Evolutionary conservation across 768 basidiomycete genomes (phyloP), one percentile per base, ranked within the genome.

Genomic region (Lentinula lateritia): DNA sequence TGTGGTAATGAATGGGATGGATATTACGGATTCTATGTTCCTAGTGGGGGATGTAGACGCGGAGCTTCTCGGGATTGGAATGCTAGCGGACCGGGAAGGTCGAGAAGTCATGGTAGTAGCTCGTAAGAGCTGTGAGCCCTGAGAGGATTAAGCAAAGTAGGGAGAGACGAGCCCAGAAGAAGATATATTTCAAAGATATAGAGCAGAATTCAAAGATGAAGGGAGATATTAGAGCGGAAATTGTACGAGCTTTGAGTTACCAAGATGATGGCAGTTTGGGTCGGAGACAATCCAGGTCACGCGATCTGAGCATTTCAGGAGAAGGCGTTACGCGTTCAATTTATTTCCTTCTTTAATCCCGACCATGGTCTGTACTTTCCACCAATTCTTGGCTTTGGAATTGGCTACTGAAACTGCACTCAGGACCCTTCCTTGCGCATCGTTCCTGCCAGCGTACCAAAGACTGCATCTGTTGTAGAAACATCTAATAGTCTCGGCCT

Each of bases 401-500:
- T 16, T 5, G 9, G 35, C 35, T 42, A 23, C 48, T 23, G 16
- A 61, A 39, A 8, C 39, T 0, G 52, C 35, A 20, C 15, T 20
- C 38, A 80, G 79, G 76, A 82, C 52, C 71, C 81, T 13, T 85
- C 89, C 38, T 74, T 86, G 61, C 83, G 85, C 66, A 74, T 93
- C 64, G 84, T 89, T 1, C 92, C 92, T 15, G 73, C 79, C 6
- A 66, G 70, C 58, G 69, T 73, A 45, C 69, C 80, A 54, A 86
- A 88, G 72, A 75, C 81, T 12, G 90, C 88, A 2, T 85, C 90
- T 5, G 69, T 90, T 50, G 74, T 82, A 62, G 81, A 86, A 71
- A 92, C 86, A 6, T 81, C 85, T 57, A 90, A 89, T 73, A 80
- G 80, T 64, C 76, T 92, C 58, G 95, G 95, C 43, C 79, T 94